A percentile compares a stretch with the other conserved stretches of the same genome.
These are phyloP conservation scores for Tuber aestivum DNA, from an alignment of 495 filamentous ascomycete species.

Conservation along the genomic window DNA sequence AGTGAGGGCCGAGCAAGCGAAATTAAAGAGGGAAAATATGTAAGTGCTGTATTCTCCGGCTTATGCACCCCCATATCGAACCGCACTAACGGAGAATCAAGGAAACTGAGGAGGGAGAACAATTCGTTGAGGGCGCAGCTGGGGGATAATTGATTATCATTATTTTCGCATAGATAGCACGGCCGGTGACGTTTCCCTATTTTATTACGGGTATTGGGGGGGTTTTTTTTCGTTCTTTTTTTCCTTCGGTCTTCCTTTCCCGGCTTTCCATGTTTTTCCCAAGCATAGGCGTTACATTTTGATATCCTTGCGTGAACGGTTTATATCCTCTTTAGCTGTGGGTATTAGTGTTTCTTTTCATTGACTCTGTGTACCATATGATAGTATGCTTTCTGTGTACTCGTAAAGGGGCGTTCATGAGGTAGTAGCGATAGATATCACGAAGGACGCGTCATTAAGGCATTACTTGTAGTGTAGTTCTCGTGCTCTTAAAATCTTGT, in stretches of 20 bases:
- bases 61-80: background rate
- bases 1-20: constrained; percentile 60
- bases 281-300: background rate
- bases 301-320: background rate
- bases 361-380: background rate
- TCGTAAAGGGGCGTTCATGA: background rate
- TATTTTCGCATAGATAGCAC: constrained; percentile 8
- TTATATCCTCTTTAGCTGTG: background rate
- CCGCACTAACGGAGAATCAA: constrained; percentile 25
- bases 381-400: background rate
- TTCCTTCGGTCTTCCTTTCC: constrained; percentile 28
- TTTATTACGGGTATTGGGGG: constrained; percentile 5
- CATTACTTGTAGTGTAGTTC: background rate
- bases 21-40: constrained; percentile 72
- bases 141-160: constrained; percentile 20
- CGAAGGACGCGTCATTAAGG: background rate
- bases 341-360: background rate
- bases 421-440: background rate
- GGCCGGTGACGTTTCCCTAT: background rate
- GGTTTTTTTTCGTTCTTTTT: constrained; percentile 19
- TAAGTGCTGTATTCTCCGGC: constrained; percentile 12
- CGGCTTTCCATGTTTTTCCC: constrained; percentile 11
- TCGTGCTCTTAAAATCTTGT: background rate
- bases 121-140: constrained; percentile 35
- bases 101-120: constrained; percentile 56